Base-by-base conservation (phyloP, 140 eudicot genomes). In the Anethum foeniculum region DNA sequence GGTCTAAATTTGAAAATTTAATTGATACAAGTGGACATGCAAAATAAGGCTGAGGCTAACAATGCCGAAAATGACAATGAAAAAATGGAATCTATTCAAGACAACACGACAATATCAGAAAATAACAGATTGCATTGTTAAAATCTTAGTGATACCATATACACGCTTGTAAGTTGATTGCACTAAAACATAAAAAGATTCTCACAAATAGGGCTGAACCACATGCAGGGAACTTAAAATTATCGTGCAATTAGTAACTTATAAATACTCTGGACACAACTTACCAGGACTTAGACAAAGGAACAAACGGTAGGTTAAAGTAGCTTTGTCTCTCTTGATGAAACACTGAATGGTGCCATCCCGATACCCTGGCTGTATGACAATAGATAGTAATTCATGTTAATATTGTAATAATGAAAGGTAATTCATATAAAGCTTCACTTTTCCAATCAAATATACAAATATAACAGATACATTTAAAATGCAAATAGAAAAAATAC, bases 301-400 rank as follows among this genome's bases (percentile, higher is more conserved):
- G 88, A 85, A 93, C 65, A 93, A 90, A 84, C 86, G 92, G 83
- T 93, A 93, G 0, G 97, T 93, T 48, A 88, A 86, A 71, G 90
- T 93, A 30, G 96, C 84, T 84, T 85, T 93, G 82, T 93, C 91
- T 80, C 98, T 90, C 92, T 91, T 93, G 69, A 93, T 93, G 81
- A 90, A 92, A 84, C 98, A 94, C 82, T 94, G 97, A 62, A 94
- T 90, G 72, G 89, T 81, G 80, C 93, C 94, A 85, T 92, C 97
- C 81, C 94, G 86, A 18, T 87, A 84, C 67, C 98, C 98, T 10
- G 98, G 97, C 98, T 94, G 96, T 82, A 83, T 79, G 79, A 52
- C 13, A 52, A 6, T 56, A 58, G 19, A 56, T 10, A 78, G 39
- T 49, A 54, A 23, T 39, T 75, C 30, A 75, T 44, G 58, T 74